phyloP scores from a whole-genome alignment of 495 filamentous ascomycete genomes.

The Tuber borchii region DNA sequence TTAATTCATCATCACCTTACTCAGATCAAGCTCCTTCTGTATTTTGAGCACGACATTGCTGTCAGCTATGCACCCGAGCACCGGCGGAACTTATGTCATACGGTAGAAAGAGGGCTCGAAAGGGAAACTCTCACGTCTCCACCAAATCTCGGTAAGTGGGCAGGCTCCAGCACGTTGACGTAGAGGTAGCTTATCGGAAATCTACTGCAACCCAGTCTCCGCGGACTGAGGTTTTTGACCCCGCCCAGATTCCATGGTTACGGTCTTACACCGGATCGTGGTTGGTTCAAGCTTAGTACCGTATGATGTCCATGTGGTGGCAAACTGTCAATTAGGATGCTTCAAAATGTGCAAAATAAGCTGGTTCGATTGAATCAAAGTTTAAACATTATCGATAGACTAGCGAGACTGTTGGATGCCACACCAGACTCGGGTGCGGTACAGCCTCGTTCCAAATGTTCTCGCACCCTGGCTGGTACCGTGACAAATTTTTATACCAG shows the following conservation, averaged over 20 bases:
- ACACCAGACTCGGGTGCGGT: background rate
- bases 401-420: background rate
- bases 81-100: background rate
- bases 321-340: background rate
- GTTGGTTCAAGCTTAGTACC: background rate
- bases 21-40: background rate
- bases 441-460: too few relatives aligned
- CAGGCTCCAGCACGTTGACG: background rate
- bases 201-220: background rate
- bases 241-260: background rate
- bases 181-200: background rate
- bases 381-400: background rate
- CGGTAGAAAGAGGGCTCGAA: background rate
- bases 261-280: background rate
- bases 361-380: background rate
- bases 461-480: too few relatives aligned
- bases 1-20: background rate
- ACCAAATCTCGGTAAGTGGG: background rate
- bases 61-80: background rate
- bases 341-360: background rate
- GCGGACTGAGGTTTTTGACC: background rate
- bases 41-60: background rate
- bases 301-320: background rate
- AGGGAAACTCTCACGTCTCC: background rate
- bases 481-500: too few relatives aligned